Conservation (phyloP, 495 filamentous ascomycete species). For the Penicillium paxilli region DNA sequence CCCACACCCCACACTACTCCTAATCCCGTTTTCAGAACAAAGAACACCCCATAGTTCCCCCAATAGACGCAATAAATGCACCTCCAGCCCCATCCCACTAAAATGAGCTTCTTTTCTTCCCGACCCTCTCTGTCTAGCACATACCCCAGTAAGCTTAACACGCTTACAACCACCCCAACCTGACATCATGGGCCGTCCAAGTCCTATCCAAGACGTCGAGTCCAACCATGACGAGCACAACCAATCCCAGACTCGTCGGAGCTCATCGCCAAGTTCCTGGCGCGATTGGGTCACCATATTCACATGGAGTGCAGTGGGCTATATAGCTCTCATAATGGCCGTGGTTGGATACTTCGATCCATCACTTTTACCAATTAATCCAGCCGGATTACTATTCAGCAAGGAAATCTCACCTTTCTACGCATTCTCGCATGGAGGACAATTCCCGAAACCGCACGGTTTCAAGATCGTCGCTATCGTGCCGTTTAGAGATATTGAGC, state of each 20-base stretch:
- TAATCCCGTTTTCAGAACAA: not conserved
- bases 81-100: not conserved
- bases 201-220: conserved; percentile 18
- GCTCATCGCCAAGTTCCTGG: too few species aligned
- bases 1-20: not conserved
- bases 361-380: conserved; percentile 20
- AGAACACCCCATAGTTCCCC: not conserved
- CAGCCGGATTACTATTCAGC: conserved; percentile 24
- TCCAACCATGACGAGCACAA: conserved; percentile 11
- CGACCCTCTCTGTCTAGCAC: too few species aligned
- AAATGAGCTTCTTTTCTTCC: too few species aligned
- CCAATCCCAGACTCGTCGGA: conserved; percentile 1
- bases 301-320: conserved; percentile 27
- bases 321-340: conserved; percentile 24
- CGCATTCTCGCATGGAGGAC: conserved; percentile 30
- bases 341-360: conserved; percentile 23
- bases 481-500: conserved; percentile 47
- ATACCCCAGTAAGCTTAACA: too few species aligned
- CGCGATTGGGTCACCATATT: conserved; percentile 23
- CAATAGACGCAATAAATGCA: conserved; percentile 14
- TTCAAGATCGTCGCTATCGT: conserved; percentile 51
- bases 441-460: conserved; percentile 41
- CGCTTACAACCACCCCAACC: not conserved
- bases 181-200: conserved; percentile 24
- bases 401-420: conserved; percentile 28